Evolutionary conservation across 2,329 filamentous ascomycete species (phyloP).

Genomic region (Fusarium xyrophilum): DNA sequence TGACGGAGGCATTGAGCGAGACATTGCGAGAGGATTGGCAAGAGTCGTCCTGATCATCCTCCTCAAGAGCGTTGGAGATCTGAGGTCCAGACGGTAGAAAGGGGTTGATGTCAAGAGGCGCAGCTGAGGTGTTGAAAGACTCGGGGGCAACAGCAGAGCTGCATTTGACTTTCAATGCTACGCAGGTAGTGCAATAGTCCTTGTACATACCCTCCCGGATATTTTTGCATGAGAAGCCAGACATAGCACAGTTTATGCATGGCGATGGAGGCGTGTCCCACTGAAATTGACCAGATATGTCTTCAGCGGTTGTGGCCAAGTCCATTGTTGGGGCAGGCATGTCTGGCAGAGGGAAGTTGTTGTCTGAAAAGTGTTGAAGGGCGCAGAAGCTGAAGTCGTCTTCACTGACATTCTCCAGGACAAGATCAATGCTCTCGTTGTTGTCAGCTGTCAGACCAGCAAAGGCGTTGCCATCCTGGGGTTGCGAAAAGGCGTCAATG

Average conservation of each 20-base stretch:
- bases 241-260: slow-evolving; percentile 59
- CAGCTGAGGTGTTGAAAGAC: slow-evolving; percentile 44
- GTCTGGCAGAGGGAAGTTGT: slow-evolving; percentile 45
- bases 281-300: slow-evolving; percentile 31
- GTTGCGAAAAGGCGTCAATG: slow-evolving; percentile 48
- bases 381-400: slow-evolving; percentile 67
- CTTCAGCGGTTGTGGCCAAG: slow-evolving; percentile 31
- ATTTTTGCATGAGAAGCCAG: slow-evolving; percentile 65
- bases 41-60: slow-evolving; percentile 39
- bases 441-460: slow-evolving; percentile 47
- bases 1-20: slow-evolving; percentile 39
- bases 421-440: slow-evolving; percentile 57
- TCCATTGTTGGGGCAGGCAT: slow-evolving; percentile 44
- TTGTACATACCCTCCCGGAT: slow-evolving; percentile 66
- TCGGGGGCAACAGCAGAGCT: slow-evolving; percentile 57
- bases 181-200: slow-evolving; percentile 68
- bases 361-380: slow-evolving; percentile 62
- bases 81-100: slow-evolving; percentile 56
- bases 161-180: slow-evolving; percentile 64
- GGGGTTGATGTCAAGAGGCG: slow-evolving; percentile 55
- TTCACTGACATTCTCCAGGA: slow-evolving; percentile 62
- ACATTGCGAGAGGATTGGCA: slow-evolving; percentile 37
- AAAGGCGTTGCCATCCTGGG: slow-evolving; percentile 44
- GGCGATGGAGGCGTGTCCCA: slow-evolving; percentile 56
- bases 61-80: slow-evolving; percentile 46